Conservation (phyloP, 1,284 basidiomycete genomes). For the Ceratobasidium sp. region DNA sequence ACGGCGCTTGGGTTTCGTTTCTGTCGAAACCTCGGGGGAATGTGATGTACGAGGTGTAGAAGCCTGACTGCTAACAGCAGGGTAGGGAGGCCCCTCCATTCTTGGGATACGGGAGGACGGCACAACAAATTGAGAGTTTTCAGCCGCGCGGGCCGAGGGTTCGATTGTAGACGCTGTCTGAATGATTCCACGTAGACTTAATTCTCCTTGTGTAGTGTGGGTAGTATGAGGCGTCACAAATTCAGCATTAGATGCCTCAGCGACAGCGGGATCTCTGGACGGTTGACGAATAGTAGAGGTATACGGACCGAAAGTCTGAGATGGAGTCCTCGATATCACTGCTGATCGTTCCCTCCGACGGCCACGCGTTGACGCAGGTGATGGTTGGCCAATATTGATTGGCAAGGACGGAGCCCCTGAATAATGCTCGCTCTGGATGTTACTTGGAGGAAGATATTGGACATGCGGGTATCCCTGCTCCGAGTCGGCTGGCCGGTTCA, state of each 20-base stretch:
- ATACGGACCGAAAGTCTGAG: conserved; percentile 33
- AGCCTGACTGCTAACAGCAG: not conserved
- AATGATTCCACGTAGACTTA: not conserved
- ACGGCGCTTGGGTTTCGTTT: conserved; percentile 83
- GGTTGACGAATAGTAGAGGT: conserved; percentile 10
- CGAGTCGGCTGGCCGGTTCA: not conserved
- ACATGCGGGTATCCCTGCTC: not conserved
- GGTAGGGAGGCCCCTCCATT: conserved; percentile 8
- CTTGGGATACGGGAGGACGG: conserved; percentile 41
- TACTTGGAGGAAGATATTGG: not conserved
- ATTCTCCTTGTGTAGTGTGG: not conserved
- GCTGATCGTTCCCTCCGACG: not conserved
- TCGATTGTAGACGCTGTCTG: not conserved
- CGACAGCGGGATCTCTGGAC: not conserved
- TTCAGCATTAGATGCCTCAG: not conserved
- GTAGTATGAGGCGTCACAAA: not conserved
- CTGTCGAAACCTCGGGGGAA: conserved; percentile 23
- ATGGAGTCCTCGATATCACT: not conserved
- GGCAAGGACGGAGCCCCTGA: not conserved
- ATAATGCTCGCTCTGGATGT: not conserved
- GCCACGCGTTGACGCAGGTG: not conserved
- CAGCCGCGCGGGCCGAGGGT: conserved; percentile 7
- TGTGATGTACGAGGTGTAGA: conserved; percentile 7
- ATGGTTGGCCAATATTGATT: not conserved
- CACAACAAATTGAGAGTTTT: conserved; percentile 31